Percentiles rank a stretch among this genome's conserved stretches.
Conservation (phyloP, 345 rosid genomes). For the Arabis alpina region DNA sequence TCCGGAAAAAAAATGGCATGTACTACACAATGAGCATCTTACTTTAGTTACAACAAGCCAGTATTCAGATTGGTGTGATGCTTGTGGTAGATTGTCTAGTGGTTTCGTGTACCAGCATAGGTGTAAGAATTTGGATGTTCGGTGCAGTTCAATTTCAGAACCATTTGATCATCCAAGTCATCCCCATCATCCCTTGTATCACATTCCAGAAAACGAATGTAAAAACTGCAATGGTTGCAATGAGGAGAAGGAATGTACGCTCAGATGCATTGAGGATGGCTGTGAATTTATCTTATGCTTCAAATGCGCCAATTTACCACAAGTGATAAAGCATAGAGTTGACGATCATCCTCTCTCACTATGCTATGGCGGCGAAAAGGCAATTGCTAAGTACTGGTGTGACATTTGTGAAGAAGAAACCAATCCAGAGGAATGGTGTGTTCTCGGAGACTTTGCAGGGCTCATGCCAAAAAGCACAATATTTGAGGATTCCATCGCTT, state of each 20-base stretch:
- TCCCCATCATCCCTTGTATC: not conserved
- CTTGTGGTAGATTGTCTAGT: fast-evolving
- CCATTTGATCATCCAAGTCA: conserved; percentile 26
- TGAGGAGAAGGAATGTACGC: not conserved
- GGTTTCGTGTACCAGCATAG: conserved; percentile 2
- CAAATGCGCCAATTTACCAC: not conserved
- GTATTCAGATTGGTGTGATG: fast-evolving
- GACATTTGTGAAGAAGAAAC: too few relatives aligned
- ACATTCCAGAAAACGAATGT: not conserved
- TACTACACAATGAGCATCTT: not conserved
- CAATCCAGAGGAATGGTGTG: not conserved
- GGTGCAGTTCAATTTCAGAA: not conserved
- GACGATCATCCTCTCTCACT: conserved; percentile 6
- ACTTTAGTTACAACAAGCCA: not conserved
- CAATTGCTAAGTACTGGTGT: not conserved
- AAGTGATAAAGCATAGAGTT: conserved; percentile 21
- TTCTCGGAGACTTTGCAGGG: not conserved
- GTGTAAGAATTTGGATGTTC: not conserved
- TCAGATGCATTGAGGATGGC: conserved; percentile 6
- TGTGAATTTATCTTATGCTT: not conserved
- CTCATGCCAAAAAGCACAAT: not conserved
- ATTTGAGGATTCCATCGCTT: too few relatives aligned
- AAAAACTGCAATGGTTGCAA: not conserved
- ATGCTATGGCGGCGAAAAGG: conserved; percentile 6
- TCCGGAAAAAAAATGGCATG: too few relatives aligned